Evolutionary conservation across 305 asterid genomes (phyloP), one percentile per base, ranked within the genome.

Genomic region (Rubia peregrina): DNA sequence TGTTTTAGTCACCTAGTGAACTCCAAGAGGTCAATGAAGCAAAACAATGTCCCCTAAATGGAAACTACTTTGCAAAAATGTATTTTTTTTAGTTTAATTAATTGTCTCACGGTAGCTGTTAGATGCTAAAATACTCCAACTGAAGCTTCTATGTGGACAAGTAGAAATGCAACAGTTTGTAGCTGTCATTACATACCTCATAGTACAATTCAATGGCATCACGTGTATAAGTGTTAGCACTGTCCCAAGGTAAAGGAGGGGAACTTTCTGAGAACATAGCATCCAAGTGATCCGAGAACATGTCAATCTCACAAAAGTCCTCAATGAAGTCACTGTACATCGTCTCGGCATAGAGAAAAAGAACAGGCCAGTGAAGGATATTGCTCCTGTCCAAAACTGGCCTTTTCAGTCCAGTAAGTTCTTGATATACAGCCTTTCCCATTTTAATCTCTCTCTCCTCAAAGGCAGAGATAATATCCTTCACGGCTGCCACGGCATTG

Each of bases 311-410:
- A 68, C 96, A 94, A 77, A 91, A 87, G 77, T 91, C 95, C 90
- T 91, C 97, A 61, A 94, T 85, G 72, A 91, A 68, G 80, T 94
- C 96, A 69, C 96, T 88, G 81, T 96, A 94, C 99, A 89, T 89
- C 72, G 85, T 88, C 83, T 94, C 96, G 14, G 96, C 84, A 84
- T 94, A 94, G 61, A 89, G 91, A 80, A 94, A 75, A 64, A 91
- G 67, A 79, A 88, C 96, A 17, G 99, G 95, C 99, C 99, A 94
- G 75, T 89, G 99, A 77, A 94, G 90, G 79, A 91, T 88, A 66
- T 85, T 89, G 82, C 74, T 78, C 51, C 77, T 84, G 80, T 91
- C 96, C 41, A 88, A 80, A 69, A 80, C 71, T 53, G 96, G 96
- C 66, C 80, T 89, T 79, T 91, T 91, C 36, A 77, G 55, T 69